Conservation (phyloP, 225 moss, liverwort and hornwort genomes). For the Thuidium tamariscinum region DNA sequence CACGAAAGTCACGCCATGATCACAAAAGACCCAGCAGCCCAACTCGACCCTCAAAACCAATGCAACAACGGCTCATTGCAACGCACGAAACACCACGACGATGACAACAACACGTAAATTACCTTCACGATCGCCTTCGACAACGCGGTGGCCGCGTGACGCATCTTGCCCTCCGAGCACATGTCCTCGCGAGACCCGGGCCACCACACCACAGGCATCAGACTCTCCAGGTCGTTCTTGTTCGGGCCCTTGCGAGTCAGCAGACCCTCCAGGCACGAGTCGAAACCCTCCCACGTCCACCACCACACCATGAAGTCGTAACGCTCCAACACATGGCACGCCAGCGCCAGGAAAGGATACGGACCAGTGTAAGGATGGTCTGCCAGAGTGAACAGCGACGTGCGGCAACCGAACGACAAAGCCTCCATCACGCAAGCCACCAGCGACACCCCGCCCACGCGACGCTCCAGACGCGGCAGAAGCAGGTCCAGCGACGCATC, state of each 20-base stretch:
- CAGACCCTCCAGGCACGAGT: conserved; percentile 74
- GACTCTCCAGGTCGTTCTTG: conserved; percentile 73
- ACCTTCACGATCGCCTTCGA: conserved; percentile 92
- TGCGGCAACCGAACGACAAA: conserved; percentile 81
- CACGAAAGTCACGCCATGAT: background rate
- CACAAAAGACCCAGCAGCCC: no score
- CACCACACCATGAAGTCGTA: conserved; percentile 85
- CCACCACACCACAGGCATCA: conserved; percentile 99
- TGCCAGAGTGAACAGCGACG: conserved; percentile 64
- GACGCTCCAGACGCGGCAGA: conserved; percentile 62
- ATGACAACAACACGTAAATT: background rate
- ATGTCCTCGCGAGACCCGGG: conserved; percentile 94
- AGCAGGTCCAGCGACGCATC: conserved; percentile 81
- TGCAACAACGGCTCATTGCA: background rate
- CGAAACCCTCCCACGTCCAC: conserved; percentile 79
- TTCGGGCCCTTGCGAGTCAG: conserved; percentile 86
- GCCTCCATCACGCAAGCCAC: conserved; percentile 74
- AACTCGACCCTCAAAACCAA: background rate
- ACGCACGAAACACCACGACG: background rate
- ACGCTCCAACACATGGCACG: conserved; percentile 83
- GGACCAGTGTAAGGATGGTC: conserved; percentile 85
- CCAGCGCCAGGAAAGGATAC: conserved; percentile 69
- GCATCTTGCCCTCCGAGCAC: conserved; percentile 91
- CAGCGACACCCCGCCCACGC: conserved; percentile 14
- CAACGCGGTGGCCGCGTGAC: conserved; percentile 71